Conservation (phyloP, 306 rosid genomes). For the Abrus precatorius region DNA sequence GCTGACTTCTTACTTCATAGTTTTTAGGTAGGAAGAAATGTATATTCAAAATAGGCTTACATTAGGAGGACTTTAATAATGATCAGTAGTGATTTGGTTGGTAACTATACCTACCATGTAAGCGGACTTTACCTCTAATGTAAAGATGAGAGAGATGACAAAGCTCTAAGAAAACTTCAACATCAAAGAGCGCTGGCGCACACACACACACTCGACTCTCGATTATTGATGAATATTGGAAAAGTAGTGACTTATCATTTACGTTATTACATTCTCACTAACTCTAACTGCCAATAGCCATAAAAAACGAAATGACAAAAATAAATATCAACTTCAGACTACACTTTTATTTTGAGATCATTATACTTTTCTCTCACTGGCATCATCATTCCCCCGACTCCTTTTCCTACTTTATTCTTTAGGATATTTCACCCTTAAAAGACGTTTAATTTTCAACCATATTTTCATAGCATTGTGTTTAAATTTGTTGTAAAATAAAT, state of each 20-base stretch:
- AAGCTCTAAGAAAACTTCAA: not conserved
- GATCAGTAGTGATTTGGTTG: not conserved
- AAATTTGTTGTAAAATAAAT: not conserved
- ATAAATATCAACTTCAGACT: not conserved
- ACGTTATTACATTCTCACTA: slow-evolving; percentile 16
- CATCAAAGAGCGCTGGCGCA: too few species aligned
- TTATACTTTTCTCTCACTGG: not conserved
- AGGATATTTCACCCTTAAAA: not conserved
- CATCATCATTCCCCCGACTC: not conserved
- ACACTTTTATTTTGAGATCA: not conserved
- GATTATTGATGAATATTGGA: not conserved
- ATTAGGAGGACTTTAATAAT: not conserved
- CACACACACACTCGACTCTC: not conserved
- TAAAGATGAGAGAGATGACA: not conserved
- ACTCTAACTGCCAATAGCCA: not conserved
- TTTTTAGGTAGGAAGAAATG: not conserved
- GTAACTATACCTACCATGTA: not conserved
- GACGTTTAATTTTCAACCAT: slow-evolving; percentile 12
- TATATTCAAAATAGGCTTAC: not conserved
- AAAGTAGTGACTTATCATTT: not conserved
- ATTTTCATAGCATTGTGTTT: not conserved
- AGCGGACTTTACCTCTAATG: not conserved
- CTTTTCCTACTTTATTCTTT: slow-evolving; percentile 27
- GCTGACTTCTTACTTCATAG: too few species aligned
- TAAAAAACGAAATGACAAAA: not conserved